Evolutionary conservation across 1,139 yeast genomes (phyloP).

Genomic region (Zhuliangozyma blackwelliae): DNA sequence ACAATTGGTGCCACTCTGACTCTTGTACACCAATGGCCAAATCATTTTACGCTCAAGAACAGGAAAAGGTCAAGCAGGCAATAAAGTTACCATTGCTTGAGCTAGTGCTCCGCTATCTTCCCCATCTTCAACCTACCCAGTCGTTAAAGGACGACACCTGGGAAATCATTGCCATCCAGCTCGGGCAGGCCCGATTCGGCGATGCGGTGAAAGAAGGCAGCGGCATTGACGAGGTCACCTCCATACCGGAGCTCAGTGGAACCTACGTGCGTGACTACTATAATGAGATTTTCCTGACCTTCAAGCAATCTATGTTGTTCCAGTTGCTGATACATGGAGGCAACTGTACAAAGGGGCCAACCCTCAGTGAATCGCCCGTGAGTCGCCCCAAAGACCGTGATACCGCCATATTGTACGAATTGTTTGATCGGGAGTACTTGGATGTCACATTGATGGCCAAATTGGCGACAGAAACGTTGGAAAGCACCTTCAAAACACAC

Average conservation of each 20-base stretch:
- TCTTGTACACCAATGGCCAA: slow-evolving; percentile 5
- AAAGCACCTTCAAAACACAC: slow-evolving; percentile 11
- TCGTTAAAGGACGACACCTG: slow-evolving; percentile 27
- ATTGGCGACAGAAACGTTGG: slow-evolving; percentile 20
- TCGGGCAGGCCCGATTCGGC: slow-evolving; percentile 9
- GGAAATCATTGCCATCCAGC: slow-evolving; percentile 34
- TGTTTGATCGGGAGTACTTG: slow-evolving; percentile 17
- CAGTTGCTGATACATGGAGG: neutral
- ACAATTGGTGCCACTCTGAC: no score
- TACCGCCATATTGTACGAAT: slow-evolving; percentile 22
- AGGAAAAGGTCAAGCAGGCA: slow-evolving; percentile 20
- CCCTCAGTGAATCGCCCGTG: no score
- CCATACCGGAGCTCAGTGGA: slow-evolving; percentile 30
- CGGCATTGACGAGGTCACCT: slow-evolving; percentile 13
- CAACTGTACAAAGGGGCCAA: neutral
- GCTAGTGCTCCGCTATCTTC: slow-evolving; percentile 26
- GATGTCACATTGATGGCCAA: slow-evolving; percentile 25
- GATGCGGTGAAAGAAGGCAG: slow-evolving; percentile 8
- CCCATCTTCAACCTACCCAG: slow-evolving; percentile 28
- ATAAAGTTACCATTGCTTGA: slow-evolving; percentile 28
- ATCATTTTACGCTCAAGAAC: slow-evolving; percentile 29
- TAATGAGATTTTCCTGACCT: slow-evolving; percentile 15
- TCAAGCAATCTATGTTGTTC: slow-evolving; percentile 3
- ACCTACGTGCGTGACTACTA: slow-evolving; percentile 23
- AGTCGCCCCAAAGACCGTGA: slow-evolving; percentile 9